Base-by-base conservation (phyloP, 2,329 filamentous ascomycete species). In the Pseudogymnoascus sp. region DNA sequence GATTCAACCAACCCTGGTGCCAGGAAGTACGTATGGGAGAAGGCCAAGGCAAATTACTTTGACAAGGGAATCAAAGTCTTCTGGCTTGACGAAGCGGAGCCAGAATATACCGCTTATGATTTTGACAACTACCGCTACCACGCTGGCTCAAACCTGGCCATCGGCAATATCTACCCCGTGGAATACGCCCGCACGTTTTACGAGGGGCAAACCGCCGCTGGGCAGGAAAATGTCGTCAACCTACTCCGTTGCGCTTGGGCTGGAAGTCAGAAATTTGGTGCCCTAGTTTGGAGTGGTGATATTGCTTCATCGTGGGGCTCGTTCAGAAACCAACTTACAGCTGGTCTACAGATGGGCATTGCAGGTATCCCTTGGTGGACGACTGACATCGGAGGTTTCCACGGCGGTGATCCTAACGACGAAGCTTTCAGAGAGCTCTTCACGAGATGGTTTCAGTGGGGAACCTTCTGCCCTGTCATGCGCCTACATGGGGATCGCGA, bases 21-120 rank as follows among this genome's bases (percentile, higher is more conserved):
- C 0, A 76, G 84, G 2, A 67, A 76, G 1, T 88, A 80, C 47
- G 75, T 88, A 2, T 89, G 85, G 85, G 69, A 73, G 1, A 82
- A 80, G 60, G 80, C 75, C 0, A 84, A 82, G 68, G 66, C 78
- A 60, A 84, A 87, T 68, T 88, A 88, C 72, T 82, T 81, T 66
- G 71, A 77, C 57, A 82, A 81, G 60, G 86, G 86, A 1, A 83
- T 88, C 70, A 79, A 80, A 62, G 72, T 82, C 0, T 88, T 88
- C 71, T 88, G 86, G 85, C 77, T 88, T 0, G 86, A 89, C 65
- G 85, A 88, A 69, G 85, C 85, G 0, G 85, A 88, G 66, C 85
- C 85, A 0, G 85, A 88, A 68, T 88, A 87, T 66, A 76, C 73
- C 0, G 76, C 77, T 9, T 88, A 88, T 68, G 83, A 88, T 68